Conservation (phyloP, 495 filamentous ascomycete species). For the Hypomontagnella submonticulosa region DNA sequence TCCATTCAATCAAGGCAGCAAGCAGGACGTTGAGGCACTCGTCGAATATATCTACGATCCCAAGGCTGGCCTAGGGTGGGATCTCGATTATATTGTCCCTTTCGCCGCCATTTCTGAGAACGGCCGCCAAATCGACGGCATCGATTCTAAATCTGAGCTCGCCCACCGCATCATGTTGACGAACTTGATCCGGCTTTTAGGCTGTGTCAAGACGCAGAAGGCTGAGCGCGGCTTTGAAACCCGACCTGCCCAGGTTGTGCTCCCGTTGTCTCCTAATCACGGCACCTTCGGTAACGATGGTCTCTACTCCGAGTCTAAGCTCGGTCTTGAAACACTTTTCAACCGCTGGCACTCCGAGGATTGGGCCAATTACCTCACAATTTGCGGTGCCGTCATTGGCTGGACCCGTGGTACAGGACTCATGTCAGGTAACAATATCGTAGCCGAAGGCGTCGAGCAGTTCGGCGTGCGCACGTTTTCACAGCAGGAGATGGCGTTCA, state of each 20-base stretch:
- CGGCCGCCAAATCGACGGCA: slow-evolving; percentile 95
- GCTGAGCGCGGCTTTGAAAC: slow-evolving; percentile 87
- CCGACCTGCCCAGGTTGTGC: slow-evolving; percentile 93
- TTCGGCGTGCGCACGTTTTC: slow-evolving; percentile 98
- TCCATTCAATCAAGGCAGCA: slow-evolving; percentile 98
- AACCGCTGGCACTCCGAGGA: slow-evolving; percentile 98
- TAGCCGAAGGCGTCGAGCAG: slow-evolving; percentile 95
- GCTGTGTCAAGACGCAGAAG: slow-evolving; percentile 91
- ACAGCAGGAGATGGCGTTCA: slow-evolving; percentile 99
- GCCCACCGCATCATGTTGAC: slow-evolving; percentile 99
- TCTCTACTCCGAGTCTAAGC: slow-evolving; percentile 97
- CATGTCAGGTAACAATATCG: slow-evolving; percentile 98
- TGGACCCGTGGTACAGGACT: slow-evolving; percentile 99
- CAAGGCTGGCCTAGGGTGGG: slow-evolving; percentile 98
- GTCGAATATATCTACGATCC: slow-evolving; percentile 95
- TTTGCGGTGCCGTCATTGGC: slow-evolving; percentile 97
- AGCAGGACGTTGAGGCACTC: slow-evolving; percentile 94
- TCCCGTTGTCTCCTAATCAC: slow-evolving; percentile 97
- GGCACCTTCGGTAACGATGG: slow-evolving; percentile 98
- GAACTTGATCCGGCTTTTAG: slow-evolving; percentile 91
- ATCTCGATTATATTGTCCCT: slow-evolving; percentile 94
- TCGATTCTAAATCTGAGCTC: slow-evolving; percentile 98
- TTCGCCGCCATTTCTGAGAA: slow-evolving; percentile 98
- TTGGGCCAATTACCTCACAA: slow-evolving; percentile 98
- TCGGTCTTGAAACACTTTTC: slow-evolving; percentile 96